These are phyloP conservation scores for Platanthera zijinensis DNA, from an alignment of 106 monocot genomes.

Conservation along the genomic window DNA sequence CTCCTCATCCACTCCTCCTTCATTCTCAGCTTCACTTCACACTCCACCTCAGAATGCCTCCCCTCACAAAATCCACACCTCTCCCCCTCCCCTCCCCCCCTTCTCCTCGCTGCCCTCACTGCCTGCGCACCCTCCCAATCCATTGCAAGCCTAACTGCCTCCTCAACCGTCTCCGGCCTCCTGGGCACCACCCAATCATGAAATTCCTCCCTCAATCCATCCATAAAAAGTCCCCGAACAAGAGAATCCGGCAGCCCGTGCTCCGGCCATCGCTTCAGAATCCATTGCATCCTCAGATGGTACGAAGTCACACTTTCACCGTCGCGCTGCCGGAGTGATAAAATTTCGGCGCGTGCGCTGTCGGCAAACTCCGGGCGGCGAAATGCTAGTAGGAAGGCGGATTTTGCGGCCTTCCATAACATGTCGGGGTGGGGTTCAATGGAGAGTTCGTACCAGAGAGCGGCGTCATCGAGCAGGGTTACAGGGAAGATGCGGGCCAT, in stretches of 20 bases:
- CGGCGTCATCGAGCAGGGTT: conserved; percentile 35
- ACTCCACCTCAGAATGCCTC: conserved; percentile 38
- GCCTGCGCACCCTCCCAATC: conserved; percentile 53
- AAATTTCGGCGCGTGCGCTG: conserved; percentile 10
- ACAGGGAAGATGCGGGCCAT: conserved; percentile 39
- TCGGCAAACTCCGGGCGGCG: conserved; percentile 10
- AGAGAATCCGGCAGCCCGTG: conserved; percentile 54
- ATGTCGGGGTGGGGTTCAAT: conserved; percentile 21
- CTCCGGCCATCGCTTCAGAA: conserved; percentile 67
- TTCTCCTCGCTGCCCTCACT: conserved; percentile 16
- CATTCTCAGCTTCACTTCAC: conserved; percentile 60
- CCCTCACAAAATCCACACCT: conserved; percentile 71
- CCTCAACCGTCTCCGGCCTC: conserved; percentile 46
- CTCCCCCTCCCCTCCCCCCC: background rate
- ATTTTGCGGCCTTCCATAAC: conserved; percentile 29
- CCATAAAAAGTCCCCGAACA: conserved; percentile 55
- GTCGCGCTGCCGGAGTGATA: conserved; percentile 17
- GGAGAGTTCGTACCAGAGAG: conserved; percentile 47
- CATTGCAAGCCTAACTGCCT: conserved; percentile 49
- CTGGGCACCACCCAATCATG: conserved; percentile 51
- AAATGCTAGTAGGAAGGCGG: conserved; percentile 18
- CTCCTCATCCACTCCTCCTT: conserved; percentile 50
- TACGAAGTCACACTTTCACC: conserved; percentile 20
- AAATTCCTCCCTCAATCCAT: conserved; percentile 59
- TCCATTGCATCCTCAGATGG: conserved; percentile 24